phyloP scores from a whole-genome alignment of 331 rosid species.

The Rosa hybrid region DNA sequence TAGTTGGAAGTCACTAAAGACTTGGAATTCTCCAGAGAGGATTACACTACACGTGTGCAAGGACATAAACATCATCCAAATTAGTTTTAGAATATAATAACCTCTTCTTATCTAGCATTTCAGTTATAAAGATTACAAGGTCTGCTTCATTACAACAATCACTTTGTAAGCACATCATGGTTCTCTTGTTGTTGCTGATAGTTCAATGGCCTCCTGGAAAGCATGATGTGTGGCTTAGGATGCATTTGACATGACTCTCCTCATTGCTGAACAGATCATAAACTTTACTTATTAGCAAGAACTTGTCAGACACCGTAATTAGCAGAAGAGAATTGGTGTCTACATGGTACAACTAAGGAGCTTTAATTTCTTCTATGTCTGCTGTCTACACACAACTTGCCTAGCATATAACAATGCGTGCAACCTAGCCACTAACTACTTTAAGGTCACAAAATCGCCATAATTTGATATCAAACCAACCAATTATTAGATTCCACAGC shows the following conservation, averaged over 20 bases:
- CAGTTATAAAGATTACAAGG: constrained; percentile 22
- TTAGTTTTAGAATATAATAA: constrained; percentile 20
- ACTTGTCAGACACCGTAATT: no score
- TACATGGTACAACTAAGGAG: no score
- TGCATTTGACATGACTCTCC: no score
- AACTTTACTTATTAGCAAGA: no score
- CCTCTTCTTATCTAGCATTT: constrained; percentile 19
- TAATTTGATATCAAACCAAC: neutral
- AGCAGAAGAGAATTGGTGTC: no score
- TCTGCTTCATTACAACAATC: constrained; percentile 15
- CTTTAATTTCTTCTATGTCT: no score
- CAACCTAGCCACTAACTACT: neutral
- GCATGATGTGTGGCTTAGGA: constrained; percentile 97
- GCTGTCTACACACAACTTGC: no score
- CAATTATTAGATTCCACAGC: neutral
- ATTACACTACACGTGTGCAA: constrained; percentile 12
- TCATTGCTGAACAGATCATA: no score
- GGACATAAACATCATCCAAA: constrained; percentile 22
- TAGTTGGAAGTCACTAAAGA: neutral
- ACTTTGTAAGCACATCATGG: constrained; percentile 61
- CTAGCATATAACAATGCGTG: no score
- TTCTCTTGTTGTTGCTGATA: constrained; percentile 87
- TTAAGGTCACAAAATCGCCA: neutral
- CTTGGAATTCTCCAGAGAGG: constrained; percentile 45
- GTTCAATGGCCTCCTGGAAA: constrained; percentile 94